These are phyloP conservation scores for Microascus cirrosus DNA, from an alignment of 2,329 filamentous ascomycete genomes.

Conservation along the genomic window DNA sequence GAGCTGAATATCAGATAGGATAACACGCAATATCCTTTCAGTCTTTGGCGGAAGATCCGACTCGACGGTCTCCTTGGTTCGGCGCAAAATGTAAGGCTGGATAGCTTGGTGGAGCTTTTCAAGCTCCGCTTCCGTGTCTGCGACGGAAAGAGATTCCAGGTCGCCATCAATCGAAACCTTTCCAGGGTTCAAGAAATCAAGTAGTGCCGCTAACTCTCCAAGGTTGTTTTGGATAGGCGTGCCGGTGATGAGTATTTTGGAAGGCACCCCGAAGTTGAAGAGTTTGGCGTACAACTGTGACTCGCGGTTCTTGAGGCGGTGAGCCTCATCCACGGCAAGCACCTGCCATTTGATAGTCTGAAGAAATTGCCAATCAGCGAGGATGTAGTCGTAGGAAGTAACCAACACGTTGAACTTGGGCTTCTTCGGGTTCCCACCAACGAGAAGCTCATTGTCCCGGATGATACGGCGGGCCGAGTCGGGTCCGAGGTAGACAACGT, in stretches of 20 bases:
- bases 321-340: constrained; percentile 90
- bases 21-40: constrained; percentile 97
- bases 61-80: constrained; percentile 95
- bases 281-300: constrained; percentile 85
- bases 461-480: constrained; percentile 79
- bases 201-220: constrained; percentile 78
- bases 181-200: constrained; percentile 97
- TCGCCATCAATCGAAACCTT: constrained; percentile 85
- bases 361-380: constrained; percentile 74
- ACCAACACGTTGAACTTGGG: constrained; percentile 96
- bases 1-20: constrained; percentile 88
- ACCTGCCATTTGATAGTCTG: constrained; percentile 95
- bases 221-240: constrained; percentile 97
- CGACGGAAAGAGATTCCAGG: constrained; percentile 66
- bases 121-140: constrained; percentile 77
- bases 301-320: constrained; percentile 91
- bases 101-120: constrained; percentile 77
- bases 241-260: constrained; percentile 86
- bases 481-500: constrained; percentile 91
- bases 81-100: constrained; percentile 85
- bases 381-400: constrained; percentile 94
- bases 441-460: constrained; percentile 77
- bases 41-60: constrained; percentile 94
- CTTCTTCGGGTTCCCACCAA: constrained; percentile 76
- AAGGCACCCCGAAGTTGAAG: constrained; percentile 75